Percentiles rank a stretch among this genome's conserved stretches.
Evolutionary conservation across 2,329 filamentous ascomycete species (phyloP).

Genomic region (Cercospora canescens): DNA sequence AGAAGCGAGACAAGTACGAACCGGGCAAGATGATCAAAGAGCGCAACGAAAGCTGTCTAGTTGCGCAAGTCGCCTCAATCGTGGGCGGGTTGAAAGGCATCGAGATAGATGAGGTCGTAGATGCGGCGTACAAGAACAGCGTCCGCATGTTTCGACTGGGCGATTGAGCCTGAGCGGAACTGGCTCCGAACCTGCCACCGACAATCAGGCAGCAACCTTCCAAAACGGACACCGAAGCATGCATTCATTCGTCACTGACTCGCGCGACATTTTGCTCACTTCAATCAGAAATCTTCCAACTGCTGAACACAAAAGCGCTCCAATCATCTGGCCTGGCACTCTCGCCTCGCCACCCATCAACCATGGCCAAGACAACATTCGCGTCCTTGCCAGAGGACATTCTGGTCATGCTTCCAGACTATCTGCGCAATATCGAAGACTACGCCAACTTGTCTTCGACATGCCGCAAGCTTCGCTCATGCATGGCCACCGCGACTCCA

Average conservation of each 20-base stretch:
- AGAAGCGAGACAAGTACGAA: conserved; percentile 54
- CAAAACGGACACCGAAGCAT: neutral
- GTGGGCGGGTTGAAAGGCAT: conserved; percentile 52
- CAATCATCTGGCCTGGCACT: neutral
- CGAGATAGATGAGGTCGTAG: conserved; percentile 44
- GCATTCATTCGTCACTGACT: neutral
- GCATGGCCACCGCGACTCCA: conserved; percentile 25
- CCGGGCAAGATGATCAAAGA: conserved; percentile 51
- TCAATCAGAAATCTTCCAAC: neutral
- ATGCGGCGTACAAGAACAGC: conserved; percentile 43
- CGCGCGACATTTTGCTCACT: neutral
- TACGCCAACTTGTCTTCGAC: conserved; percentile 33
- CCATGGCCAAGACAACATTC: neutral
- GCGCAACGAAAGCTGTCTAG: conserved; percentile 53
- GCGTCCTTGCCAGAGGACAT: conserved; percentile 22
- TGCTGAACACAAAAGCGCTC: neutral
- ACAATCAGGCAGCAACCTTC: neutral
- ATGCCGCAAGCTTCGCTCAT: conserved; percentile 32
- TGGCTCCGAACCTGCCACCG: neutral
- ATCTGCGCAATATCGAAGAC: conserved; percentile 37
- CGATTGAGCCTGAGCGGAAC: neutral
- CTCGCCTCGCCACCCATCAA: neutral
- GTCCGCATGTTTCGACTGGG: conserved; percentile 33
- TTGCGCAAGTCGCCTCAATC: conserved; percentile 49
- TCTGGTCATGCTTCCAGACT: conserved; percentile 22